A percentile compares a stretch with the other conserved stretches of the same genome.
Evolutionary conservation across 2,329 filamentous ascomycete species (phyloP).

Genomic region (Claviceps sorghi): DNA sequence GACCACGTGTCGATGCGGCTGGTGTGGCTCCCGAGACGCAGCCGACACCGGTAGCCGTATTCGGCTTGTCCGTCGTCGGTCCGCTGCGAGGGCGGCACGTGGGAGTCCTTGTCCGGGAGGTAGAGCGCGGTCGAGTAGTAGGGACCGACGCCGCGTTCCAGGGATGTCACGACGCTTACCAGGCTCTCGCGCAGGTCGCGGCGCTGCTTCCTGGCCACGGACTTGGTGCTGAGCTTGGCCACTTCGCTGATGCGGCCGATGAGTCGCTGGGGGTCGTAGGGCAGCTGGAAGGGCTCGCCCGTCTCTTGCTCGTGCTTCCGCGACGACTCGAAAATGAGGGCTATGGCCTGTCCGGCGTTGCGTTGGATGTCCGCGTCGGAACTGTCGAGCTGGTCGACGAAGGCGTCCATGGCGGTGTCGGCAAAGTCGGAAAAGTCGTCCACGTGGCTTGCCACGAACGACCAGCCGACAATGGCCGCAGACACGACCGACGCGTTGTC

Average conservation of each 20-base stretch:
- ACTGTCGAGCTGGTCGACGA: conserved; percentile 75
- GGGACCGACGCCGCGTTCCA: conserved; percentile 39
- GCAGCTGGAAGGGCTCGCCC: conserved; percentile 33
- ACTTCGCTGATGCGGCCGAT: conserved; percentile 33
- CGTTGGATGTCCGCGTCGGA: conserved; percentile 58
- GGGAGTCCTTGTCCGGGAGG: conserved; percentile 25
- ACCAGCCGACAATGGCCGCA: conserved; percentile 65
- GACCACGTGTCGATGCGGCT: conserved; percentile 38
- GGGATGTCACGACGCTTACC: conserved; percentile 36
- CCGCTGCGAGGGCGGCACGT: conserved; percentile 25
- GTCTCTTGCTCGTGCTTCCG: conserved; percentile 34
- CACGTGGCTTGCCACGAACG: conserved; percentile 62
- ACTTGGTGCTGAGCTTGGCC: conserved; percentile 31
- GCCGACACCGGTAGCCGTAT: conserved; percentile 37
- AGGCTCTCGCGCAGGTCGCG: conserved; percentile 33
- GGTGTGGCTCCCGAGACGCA: conserved; percentile 31
- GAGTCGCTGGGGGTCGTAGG: conserved; percentile 35
- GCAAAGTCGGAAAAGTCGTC: conserved; percentile 60
- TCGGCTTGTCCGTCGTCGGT: conserved; percentile 30
- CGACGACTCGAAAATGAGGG: conserved; percentile 63
- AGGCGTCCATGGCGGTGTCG: conserved; percentile 60
- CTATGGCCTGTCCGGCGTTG: conserved; percentile 65
- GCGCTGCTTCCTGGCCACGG: conserved; percentile 34
- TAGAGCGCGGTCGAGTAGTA: conserved; percentile 36
- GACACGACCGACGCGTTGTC: conserved; percentile 59